Evolutionary conservation across 495 filamentous ascomycete genomes (phyloP).

Genomic region (Lophiotrema nucula): DNA sequence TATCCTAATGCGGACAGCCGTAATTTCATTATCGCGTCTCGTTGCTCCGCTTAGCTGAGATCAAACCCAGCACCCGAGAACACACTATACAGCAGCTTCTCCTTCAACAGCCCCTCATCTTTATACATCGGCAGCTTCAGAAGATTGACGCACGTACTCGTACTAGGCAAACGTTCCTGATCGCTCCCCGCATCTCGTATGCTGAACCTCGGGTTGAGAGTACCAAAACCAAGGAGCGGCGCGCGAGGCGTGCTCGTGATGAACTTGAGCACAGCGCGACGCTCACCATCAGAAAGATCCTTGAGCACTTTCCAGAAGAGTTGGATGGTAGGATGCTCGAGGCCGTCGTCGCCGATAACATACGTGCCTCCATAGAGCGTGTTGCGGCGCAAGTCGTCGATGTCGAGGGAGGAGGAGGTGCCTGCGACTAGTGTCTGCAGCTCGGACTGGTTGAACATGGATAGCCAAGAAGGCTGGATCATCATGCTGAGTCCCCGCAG

Average conservation of each 20-base stretch:
- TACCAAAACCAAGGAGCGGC: constrained; percentile 86
- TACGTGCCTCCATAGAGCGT: constrained; percentile 89
- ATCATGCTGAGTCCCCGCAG: constrained; percentile 80
- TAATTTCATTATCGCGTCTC: no score
- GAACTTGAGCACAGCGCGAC: constrained; percentile 87
- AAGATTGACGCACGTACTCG: constrained; percentile 95
- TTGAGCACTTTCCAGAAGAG: constrained; percentile 94
- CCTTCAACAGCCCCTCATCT: constrained; percentile 59
- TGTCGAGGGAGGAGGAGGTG: constrained; percentile 77
- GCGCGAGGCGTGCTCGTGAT: constrained; percentile 91
- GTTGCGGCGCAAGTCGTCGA: constrained; percentile 82
- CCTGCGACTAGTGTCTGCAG: constrained; percentile 90
- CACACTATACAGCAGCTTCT: constrained; percentile 86
- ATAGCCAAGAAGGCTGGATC: constrained; percentile 88
- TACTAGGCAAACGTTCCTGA: constrained; percentile 78
- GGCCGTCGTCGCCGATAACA: constrained; percentile 76
- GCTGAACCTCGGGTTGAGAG: constrained; percentile 81
- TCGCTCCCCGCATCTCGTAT: constrained; percentile 86
- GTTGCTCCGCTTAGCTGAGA: no score
- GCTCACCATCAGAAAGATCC: constrained; percentile 66
- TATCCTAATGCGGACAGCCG: no score
- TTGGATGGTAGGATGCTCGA: constrained; percentile 78
- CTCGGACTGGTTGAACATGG: constrained; percentile 97
- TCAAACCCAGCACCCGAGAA: constrained; percentile 94
- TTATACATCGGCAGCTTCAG: constrained; percentile 87